Evolutionary conservation across 371 early-diverging fungal genomes (phyloP).

Genomic region (Syncephalis fuscata): DNA sequence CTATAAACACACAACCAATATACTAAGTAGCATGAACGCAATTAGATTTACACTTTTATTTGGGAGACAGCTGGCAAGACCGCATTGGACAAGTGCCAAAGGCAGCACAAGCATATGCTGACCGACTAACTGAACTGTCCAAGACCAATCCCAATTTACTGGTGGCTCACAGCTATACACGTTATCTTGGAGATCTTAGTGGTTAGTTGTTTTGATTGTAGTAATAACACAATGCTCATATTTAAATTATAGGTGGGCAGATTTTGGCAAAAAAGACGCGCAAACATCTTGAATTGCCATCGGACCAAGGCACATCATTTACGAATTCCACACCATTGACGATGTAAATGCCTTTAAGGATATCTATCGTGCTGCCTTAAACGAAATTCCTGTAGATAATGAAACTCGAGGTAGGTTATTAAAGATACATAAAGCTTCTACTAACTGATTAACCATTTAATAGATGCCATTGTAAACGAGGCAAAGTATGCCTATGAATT

Average conservation of each 20-base stretch:
- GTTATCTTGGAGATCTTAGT: slow-evolving; percentile 42
- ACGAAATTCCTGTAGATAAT: slow-evolving; percentile 10
- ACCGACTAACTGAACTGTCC: slow-evolving; percentile 26
- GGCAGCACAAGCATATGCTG: slow-evolving; percentile 25
- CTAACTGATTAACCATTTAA: neutral
- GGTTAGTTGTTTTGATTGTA: too few species aligned
- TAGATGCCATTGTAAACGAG: slow-evolving; percentile 21
- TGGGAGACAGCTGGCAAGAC: slow-evolving; percentile 22
- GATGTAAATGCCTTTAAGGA: slow-evolving; percentile 35
- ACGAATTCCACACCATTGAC: slow-evolving; percentile 26
- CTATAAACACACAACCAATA: too few species aligned
- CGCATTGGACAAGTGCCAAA: slow-evolving; percentile 24
- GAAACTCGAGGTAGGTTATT: too few species aligned
- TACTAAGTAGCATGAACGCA: too few species aligned
- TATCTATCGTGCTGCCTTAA: slow-evolving; percentile 31
- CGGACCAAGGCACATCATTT: slow-evolving; percentile 24
- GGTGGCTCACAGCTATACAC: slow-evolving; percentile 37
- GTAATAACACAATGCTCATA: too few species aligned
- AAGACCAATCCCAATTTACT: slow-evolving; percentile 25
- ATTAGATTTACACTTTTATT: slow-evolving; percentile 33
- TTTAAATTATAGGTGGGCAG: slow-evolving; percentile 34
- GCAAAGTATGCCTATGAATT: slow-evolving; percentile 21
- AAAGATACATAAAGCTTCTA: neutral
- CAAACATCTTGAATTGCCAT: slow-evolving; percentile 20
- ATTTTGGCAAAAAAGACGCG: slow-evolving; percentile 31